Evolutionary conservation across 1,284 basidiomycete genomes (phyloP), one percentile per base, ranked within the genome.

Genomic region (Ceratobasidium theobromae): DNA sequence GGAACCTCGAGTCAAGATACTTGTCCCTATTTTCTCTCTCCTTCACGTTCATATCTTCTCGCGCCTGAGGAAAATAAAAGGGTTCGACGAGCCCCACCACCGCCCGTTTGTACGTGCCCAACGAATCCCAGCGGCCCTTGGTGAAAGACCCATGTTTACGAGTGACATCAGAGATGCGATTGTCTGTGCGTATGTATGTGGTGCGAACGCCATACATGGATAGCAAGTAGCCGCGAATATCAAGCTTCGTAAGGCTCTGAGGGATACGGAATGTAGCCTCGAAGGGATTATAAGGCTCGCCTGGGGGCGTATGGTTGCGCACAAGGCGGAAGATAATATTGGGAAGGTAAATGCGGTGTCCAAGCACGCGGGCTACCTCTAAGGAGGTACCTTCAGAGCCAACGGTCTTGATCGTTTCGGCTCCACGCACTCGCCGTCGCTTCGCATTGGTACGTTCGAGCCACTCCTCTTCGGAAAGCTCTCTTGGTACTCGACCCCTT

Each of bases 191-290:
- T 70, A 96, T 93, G 77, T 95, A 98, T 6, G 95, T 97, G 65
- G 89, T 88, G 72, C 87, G 80, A 43, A 97, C 87, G 69, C 91
- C 91, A 74, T 98, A 98, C 46, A 90, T 84, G 28, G 92, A 82
- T 38, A 79, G 78, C 30, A 98, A 84, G 76, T 97, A 96, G 1
- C 89, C 89, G 51, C 93, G 87, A 33, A 98, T 80, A 77, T 95
- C 93, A 69, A 89, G 92, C 79, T 98, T 98, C 66, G 93, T 96
- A 78, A 96, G 82, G 58, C 85, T 86, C 1, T 81, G 80, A 23
- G 89, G 86, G 45, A 97, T 84, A 66, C 93, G 89, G 81, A 98
- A 97, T 1, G 95, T 98, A 5, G 95, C 95, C 76, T 94, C 89
- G 79, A 88, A 95, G 1, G 94, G 91, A 72, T 98, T 96, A 81